A percentile compares a stretch with the other conserved stretches of the same genome.
These are phyloP conservation scores for Stephanodiscus triporus DNA, from an alignment of 108 stramenopile species.

Conservation along the genomic window DNA sequence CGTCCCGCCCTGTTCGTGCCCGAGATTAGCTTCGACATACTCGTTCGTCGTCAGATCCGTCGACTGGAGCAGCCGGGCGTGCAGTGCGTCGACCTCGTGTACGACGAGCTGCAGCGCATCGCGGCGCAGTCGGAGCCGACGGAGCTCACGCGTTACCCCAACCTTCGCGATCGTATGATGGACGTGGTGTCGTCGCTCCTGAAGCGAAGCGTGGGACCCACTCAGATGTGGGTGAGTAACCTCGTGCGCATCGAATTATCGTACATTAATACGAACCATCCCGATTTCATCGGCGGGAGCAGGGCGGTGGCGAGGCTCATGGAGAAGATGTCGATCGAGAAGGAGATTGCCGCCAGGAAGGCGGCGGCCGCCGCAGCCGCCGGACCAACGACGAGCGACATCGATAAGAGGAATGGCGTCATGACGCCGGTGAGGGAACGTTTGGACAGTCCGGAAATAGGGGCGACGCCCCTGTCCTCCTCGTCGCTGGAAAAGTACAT, in stretches of 20 bases:
- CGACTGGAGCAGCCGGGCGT: conserved; percentile 93
- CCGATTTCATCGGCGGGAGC: conserved; percentile 97
- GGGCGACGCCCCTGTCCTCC: conserved; percentile 58
- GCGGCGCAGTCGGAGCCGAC: conserved; percentile 85
- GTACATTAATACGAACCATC: conserved; percentile 98
- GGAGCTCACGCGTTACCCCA: conserved; percentile 91
- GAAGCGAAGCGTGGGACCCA: conserved; percentile 76
- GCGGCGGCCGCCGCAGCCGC: conserved; percentile 28
- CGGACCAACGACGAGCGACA: conserved; percentile 18
- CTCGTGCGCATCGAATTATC: conserved; percentile 95
- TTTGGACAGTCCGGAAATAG: conserved; percentile 11
- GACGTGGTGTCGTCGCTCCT: conserved; percentile 82
- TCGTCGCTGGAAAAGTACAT: conserved; percentile 59
- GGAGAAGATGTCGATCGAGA: conserved; percentile 69
- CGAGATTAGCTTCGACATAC: conserved; percentile 95
- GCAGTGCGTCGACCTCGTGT: conserved; percentile 95
- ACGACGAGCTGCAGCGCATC: conserved; percentile 94
- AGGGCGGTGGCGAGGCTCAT: conserved; percentile 87
- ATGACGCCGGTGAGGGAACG: conserved; percentile 44
- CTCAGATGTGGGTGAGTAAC: conserved; percentile 95
- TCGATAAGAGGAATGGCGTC: too few relatives aligned
- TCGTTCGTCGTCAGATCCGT: conserved; percentile 93
- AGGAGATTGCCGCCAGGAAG: conserved; percentile 54
- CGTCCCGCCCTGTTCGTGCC: conserved; percentile 96
- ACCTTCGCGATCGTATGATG: conserved; percentile 89